Evolutionary conservation across 2,329 filamentous ascomycete species (phyloP).

Genomic region (Fusarium fujikuroi): DNA sequence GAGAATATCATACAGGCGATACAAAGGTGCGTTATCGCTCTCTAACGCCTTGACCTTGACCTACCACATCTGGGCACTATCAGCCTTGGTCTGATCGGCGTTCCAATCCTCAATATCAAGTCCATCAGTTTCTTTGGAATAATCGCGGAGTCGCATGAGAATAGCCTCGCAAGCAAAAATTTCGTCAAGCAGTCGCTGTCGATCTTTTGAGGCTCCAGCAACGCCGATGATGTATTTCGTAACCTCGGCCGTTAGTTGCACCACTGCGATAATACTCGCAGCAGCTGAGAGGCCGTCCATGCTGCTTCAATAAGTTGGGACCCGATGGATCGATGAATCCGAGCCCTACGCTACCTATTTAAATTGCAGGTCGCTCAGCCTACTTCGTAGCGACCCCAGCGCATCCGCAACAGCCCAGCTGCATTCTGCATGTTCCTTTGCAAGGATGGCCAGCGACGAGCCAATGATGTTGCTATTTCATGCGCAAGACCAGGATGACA

Average conservation of each 20-base stretch:
- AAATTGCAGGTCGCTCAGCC: not conserved
- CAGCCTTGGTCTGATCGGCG: not conserved
- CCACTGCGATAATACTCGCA: conserved; percentile 38
- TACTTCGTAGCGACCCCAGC: not conserved
- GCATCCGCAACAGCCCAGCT: not conserved
- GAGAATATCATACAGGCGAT: conserved; percentile 15
- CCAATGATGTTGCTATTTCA: not conserved
- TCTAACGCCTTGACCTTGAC: conserved; percentile 37
- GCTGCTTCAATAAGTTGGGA: not conserved
- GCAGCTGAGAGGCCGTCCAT: conserved; percentile 8
- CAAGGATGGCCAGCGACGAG: not conserved
- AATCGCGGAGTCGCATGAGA: not conserved
- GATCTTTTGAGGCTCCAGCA: conserved; percentile 23
- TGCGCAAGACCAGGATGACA: not conserved
- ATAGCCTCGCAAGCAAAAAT: conserved; percentile 28
- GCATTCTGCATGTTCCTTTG: not conserved
- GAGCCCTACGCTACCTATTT: not conserved
- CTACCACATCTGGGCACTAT: conserved; percentile 16
- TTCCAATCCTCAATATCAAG: not conserved
- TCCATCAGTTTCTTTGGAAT: not conserved
- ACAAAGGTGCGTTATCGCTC: conserved; percentile 27
- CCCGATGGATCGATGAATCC: not conserved
- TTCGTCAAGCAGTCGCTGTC: conserved; percentile 30
- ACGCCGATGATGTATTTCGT: conserved; percentile 27
- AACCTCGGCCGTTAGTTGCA: conserved; percentile 32